Conservation (phyloP, 805 yeast species). For the Sugiyamaella valdiviana region DNA sequence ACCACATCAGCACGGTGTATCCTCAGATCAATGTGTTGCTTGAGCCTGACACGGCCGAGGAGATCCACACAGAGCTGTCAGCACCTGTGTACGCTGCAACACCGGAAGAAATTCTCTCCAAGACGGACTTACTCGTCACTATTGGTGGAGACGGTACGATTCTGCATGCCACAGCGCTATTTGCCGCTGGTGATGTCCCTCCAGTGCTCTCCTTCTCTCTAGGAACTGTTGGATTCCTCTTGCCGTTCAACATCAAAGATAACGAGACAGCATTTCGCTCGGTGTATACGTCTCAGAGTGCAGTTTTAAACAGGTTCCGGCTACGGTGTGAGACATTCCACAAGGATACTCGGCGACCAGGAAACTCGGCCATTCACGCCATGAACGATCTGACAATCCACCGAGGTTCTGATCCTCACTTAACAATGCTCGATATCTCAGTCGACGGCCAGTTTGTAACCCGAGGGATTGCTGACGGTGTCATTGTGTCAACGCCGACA, state of each 20-base stretch:
- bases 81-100: conserved; percentile 41
- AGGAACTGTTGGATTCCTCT: conserved; percentile 84
- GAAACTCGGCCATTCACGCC: conserved; percentile 48
- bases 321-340: conserved; percentile 52
- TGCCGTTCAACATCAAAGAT: conserved; percentile 75
- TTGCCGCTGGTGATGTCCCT: conserved; percentile 62
- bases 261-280: conserved; percentile 53
- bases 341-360: conserved; percentile 2
- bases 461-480: conserved; percentile 88
- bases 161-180: conserved; percentile 72
- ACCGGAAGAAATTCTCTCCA: conserved; percentile 48
- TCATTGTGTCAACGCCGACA: conserved; percentile 81
- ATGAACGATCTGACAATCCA: conserved; percentile 90
- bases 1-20: conserved; percentile 51
- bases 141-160: conserved; percentile 98
- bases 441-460: conserved; percentile 82
- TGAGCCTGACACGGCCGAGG: conserved; percentile 67
- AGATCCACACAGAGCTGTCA: conserved; percentile 36
- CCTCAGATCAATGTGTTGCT: conserved; percentile 75
- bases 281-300: conserved; percentile 63
- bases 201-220: conserved; percentile 84
- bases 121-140: conserved; percentile 76
- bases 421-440: conserved; percentile 75
- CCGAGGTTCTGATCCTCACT: conserved; percentile 81
- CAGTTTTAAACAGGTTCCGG: conserved; percentile 70